These are phyloP conservation scores for Metarhizium robertsii DNA, from an alignment of 2,329 filamentous ascomycete species.

Conservation along the genomic window DNA sequence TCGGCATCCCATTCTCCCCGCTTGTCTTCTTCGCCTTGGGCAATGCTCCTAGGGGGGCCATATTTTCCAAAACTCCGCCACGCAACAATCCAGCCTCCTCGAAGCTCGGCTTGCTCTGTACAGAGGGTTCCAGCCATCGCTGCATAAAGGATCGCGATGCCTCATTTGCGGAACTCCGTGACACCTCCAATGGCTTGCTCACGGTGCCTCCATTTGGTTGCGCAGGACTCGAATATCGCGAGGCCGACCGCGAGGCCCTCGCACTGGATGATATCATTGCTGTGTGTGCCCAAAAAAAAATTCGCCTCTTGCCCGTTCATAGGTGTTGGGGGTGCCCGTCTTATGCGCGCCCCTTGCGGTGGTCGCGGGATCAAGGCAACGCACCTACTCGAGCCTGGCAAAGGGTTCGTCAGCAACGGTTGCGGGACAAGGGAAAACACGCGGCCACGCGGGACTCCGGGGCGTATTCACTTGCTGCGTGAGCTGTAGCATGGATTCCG, in stretches of 20 bases:
- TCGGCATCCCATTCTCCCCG: slow-evolving; percentile 17
- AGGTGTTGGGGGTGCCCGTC: background rate
- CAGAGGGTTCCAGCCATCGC: slow-evolving; percentile 48
- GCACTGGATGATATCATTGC: slow-evolving; percentile 34
- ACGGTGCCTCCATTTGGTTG: slow-evolving; percentile 17
- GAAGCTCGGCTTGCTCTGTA: slow-evolving; percentile 60
- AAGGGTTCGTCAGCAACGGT: slow-evolving; percentile 8
- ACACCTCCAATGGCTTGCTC: slow-evolving; percentile 26
- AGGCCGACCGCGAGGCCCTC: slow-evolving; percentile 36
- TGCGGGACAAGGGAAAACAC: background rate
- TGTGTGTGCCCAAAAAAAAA: background rate
- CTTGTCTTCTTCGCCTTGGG: slow-evolving; percentile 46
- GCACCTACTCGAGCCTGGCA: slow-evolving; percentile 22
- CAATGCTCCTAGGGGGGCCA: slow-evolving; percentile 69
- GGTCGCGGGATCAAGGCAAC: slow-evolving; percentile 13
- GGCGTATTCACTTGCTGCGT: slow-evolving; percentile 18
- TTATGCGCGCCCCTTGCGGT: slow-evolving; percentile 2
- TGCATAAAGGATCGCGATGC: slow-evolving; percentile 41
- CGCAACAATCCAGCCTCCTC: slow-evolving; percentile 67
- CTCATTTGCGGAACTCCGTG: slow-evolving; percentile 25
- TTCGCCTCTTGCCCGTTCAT: slow-evolving; percentile 2
- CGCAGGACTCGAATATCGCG: slow-evolving; percentile 47
- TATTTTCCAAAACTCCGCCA: slow-evolving; percentile 70
- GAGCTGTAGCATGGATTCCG: slow-evolving; percentile 22
- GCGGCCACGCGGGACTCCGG: background rate